A percentile compares a stretch with the other conserved stretches of the same genome.
Conservation (phyloP, 768 basidiomycete genomes). For the Agrocybe praecox region DNA sequence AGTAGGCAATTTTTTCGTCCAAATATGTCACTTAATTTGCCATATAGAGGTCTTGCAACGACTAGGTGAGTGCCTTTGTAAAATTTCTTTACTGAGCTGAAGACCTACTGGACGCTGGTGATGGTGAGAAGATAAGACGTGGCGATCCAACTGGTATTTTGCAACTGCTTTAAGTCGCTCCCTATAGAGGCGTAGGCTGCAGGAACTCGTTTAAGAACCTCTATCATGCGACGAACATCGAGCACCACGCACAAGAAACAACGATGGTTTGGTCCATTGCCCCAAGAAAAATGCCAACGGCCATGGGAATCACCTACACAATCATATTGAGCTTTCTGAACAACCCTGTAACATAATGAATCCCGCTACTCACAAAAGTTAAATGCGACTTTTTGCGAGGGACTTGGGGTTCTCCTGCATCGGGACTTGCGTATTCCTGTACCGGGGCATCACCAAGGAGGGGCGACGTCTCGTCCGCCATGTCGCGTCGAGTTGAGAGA, state of each 20-base stretch:
- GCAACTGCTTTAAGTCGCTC: slow-evolving; percentile 60
- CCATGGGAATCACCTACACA: slow-evolving; percentile 46
- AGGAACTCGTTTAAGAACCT: background rate
- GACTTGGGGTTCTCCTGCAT: slow-evolving; percentile 10
- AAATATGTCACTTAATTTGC: slow-evolving; percentile 68
- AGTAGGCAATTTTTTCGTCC: slow-evolving; percentile 61
- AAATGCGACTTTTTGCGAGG: slow-evolving; percentile 24
- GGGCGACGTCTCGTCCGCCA: slow-evolving; percentile 37
- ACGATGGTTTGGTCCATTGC: slow-evolving; percentile 56
- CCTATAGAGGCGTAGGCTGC: slow-evolving; percentile 57
- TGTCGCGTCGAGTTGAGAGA: slow-evolving; percentile 10
- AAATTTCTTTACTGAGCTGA: background rate
- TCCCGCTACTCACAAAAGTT: slow-evolving; percentile 15
- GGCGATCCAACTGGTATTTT: slow-evolving; percentile 69
- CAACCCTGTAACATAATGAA: background rate
- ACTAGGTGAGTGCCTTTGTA: background rate
- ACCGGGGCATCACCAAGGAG: slow-evolving; percentile 22
- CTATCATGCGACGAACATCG: too few species aligned
- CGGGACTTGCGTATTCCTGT: slow-evolving; percentile 12
- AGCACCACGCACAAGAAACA: slow-evolving; percentile 37
- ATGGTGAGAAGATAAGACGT: slow-evolving; percentile 64
- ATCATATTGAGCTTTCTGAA: background rate
- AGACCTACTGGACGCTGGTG: slow-evolving; percentile 58
- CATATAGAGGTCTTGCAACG: slow-evolving; percentile 55
- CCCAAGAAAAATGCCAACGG: slow-evolving; percentile 46